Evolutionary conservation across 306 rosid species (phyloP), one percentile per base, ranked within the genome.

Genomic region (Luffa aegyptiaca): DNA sequence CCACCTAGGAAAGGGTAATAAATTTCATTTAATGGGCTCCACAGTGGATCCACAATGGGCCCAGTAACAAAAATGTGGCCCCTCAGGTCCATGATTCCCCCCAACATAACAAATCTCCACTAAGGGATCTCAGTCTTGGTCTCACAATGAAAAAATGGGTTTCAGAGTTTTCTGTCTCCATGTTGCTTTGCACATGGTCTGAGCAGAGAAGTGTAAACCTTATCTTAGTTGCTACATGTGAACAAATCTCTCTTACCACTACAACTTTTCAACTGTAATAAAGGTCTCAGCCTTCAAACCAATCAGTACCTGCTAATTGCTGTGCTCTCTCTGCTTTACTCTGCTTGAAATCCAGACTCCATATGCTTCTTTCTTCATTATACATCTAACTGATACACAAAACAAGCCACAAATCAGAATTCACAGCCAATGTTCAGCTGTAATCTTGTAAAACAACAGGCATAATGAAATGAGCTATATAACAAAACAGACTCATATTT

Each of bases 111-210:
- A 41, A 77, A 76, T 68, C 83, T 86, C 82, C 45, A 74, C 63
- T 14, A 51, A 18, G 59, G 78, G 78, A 42, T 77, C 80, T 61
- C 69, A 77, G 66, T 77, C 69, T 37, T 37, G 49, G 70, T 59
- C 72, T 78, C 57, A 59, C 73, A 78, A 57, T 78, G 71, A 45
- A 77, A 58, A 59, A 58, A 71, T 26, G 18, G 75, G 80, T 77
- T 77, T 76, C 62, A 79, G 18, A 35, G 42, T 52, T 37, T 39
- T 64, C 55, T 21, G 74, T 66, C 77, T 73, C 88, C 92, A 85
- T 85, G 88, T 84, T 88, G 86, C 87, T 61, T 1, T 66, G 91
- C 96, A 88, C 97, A 84, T 83, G 95, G 86, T 84, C 21, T 78
- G 84, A 84, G 86, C 81, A 76, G 80, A 76, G 53, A 76, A 39